Conservation (phyloP, 1,284 basidiomycete species). For the Flammula alnicola region DNA sequence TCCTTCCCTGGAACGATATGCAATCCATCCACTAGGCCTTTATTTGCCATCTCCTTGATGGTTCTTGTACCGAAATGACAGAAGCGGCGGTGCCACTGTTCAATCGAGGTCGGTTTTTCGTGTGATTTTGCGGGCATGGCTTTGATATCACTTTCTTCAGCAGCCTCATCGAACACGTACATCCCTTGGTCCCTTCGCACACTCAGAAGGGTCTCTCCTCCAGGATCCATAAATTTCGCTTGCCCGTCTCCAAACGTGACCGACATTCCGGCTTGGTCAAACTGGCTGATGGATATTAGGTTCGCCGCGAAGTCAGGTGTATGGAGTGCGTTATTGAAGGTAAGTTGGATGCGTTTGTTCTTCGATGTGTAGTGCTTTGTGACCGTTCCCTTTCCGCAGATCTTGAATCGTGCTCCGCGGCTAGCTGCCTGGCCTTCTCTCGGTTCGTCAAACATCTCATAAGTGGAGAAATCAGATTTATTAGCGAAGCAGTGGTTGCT, state of each 20-base stretch:
- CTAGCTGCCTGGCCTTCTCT: conserved; percentile 20
- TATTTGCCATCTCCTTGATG: conserved; percentile 16
- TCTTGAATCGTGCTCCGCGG: conserved; percentile 17
- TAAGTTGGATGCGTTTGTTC: conserved; percentile 17
- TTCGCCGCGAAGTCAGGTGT: conserved; percentile 25
- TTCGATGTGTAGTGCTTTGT: conserved; percentile 12
- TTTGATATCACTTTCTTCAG: background rate
- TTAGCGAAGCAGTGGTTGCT: conserved; percentile 32
- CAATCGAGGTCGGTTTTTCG: conserved; percentile 18
- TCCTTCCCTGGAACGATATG: conserved; percentile 14
- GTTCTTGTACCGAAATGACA: conserved; percentile 18
- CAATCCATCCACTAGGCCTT: conserved; percentile 23
- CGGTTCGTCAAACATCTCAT: conserved; percentile 8
- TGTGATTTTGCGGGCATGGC: conserved; percentile 11
- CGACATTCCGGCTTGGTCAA: conserved; percentile 8
- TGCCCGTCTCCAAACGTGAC: conserved; percentile 12
- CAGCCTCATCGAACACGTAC: conserved; percentile 6
- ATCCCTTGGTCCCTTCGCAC: background rate
- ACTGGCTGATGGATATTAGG: conserved; percentile 24
- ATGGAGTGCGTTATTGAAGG: conserved; percentile 26
- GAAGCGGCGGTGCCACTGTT: conserved; percentile 26
- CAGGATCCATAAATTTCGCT: conserved; percentile 9
- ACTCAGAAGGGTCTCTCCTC: background rate
- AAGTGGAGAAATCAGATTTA: no score
- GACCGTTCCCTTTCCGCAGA: conserved; percentile 26